These are phyloP conservation scores for Lithocarpus polystachyus DNA, from an alignment of 306 rosid species.

Conservation along the genomic window DNA sequence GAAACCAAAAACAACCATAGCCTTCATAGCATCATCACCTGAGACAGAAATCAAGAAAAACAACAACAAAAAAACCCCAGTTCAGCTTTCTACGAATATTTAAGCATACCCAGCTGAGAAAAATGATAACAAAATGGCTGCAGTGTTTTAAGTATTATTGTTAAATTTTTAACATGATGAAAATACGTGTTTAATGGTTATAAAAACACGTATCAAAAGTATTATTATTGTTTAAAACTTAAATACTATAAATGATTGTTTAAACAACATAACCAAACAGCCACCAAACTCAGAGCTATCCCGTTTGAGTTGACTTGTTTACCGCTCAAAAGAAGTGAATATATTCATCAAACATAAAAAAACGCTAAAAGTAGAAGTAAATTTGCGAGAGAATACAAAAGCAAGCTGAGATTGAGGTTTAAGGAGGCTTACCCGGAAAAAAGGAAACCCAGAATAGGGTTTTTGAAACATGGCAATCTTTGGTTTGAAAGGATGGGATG, in stretches of 20 bases:
- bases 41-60: neutral
- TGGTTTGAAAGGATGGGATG: neutral
- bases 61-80: neutral
- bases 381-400: neutral
- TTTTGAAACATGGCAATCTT: constrained; percentile 14
- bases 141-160: too few species aligned
- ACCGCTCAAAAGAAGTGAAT: neutral
- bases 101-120: neutral
- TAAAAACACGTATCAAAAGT: too few species aligned
- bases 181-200: too few species aligned
- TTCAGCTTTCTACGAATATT: neutral
- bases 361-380: neutral
- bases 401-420: constrained; percentile 26
- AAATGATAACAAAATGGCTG: too few species aligned
- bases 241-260: too few species aligned
- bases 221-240: too few species aligned
- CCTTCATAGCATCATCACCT: neutral
- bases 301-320: constrained; percentile 16
- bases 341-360: neutral
- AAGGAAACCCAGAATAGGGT: neutral
- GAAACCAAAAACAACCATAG: neutral
- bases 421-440: neutral
- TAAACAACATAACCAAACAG: too few species aligned
- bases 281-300: neutral
- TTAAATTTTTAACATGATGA: too few species aligned